Evolutionary conservation across 805 yeast genomes (phyloP).

Genomic region (Candida coquimbonensis): DNA sequence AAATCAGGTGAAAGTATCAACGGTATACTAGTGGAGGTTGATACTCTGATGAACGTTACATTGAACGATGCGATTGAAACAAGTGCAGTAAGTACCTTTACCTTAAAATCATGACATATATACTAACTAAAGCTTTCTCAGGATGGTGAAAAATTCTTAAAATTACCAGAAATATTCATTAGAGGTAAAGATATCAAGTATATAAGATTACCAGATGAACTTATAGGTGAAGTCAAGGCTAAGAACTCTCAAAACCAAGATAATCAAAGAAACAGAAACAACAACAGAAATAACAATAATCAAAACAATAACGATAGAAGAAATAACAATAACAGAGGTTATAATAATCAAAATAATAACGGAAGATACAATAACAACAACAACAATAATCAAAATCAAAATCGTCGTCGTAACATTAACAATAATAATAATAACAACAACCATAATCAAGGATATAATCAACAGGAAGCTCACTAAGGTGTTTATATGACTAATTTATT

Average conservation of each 20-base stretch:
- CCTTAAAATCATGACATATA: background rate
- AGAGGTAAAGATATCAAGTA: slow-evolving; percentile 82
- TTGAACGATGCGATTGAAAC: slow-evolving; percentile 68
- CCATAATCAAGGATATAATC: slow-evolving; percentile 6
- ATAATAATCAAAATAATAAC: slow-evolving; percentile 24
- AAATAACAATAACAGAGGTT: slow-evolving; percentile 25
- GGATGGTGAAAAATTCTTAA: slow-evolving; percentile 54
- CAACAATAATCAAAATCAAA: slow-evolving; percentile 7
- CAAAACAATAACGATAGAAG: slow-evolving; percentile 21
- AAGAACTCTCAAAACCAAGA: slow-evolving; percentile 47
- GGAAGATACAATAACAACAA: slow-evolving; percentile 24
- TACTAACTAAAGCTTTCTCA: slow-evolving; percentile 6
- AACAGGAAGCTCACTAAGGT: background rate
- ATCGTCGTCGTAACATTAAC: slow-evolving; percentile 4
- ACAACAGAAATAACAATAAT: slow-evolving; percentile 36
- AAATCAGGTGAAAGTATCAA: slow-evolving; percentile 86
- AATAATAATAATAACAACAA: slow-evolving; percentile 5
- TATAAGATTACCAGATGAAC: slow-evolving; percentile 66
- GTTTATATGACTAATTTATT: no score
- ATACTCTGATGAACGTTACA: slow-evolving; percentile 93
- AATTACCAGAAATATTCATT: slow-evolving; percentile 68
- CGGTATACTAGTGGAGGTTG: slow-evolving; percentile 81
- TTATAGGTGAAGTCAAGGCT: slow-evolving; percentile 70
- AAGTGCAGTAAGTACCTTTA: slow-evolving; percentile 29
- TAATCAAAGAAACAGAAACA: slow-evolving; percentile 35